Percentiles rank a stretch among this genome's conserved stretches.
These are phyloP conservation scores for Colletotrichum tropicale DNA, from an alignment of 2,329 filamentous ascomycete genomes.

Conservation along the genomic window DNA sequence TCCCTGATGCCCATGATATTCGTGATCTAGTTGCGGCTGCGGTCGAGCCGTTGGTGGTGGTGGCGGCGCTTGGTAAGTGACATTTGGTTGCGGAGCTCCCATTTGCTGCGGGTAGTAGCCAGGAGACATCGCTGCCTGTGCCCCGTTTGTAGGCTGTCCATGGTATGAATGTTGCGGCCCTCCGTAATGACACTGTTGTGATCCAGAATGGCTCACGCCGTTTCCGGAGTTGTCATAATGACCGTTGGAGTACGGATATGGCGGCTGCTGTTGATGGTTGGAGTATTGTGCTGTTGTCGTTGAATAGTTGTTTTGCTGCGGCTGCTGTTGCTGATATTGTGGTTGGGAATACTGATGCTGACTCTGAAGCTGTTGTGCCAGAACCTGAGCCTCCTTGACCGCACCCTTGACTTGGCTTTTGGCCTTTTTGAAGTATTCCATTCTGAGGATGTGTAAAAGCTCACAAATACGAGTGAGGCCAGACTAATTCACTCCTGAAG, in stretches of 20 bases:
- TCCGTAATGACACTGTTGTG: not conserved
- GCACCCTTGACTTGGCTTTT: not conserved
- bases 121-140: not conserved
- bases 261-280: not conserved
- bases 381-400: not conserved
- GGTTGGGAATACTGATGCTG: not conserved
- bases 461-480: not conserved
- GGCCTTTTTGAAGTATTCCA: not conserved
- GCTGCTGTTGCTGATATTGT: not conserved
- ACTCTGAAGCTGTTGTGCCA: not conserved
- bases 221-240: not conserved
- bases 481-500: not conserved
- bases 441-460: not conserved
- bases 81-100: rapidly evolving
- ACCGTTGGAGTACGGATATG: rapidly evolving
- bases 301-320: not conserved
- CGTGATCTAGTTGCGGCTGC: not conserved
- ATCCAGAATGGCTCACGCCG: rapidly evolving
- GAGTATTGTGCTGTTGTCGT: not conserved
- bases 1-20: not conserved
- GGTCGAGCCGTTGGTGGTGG: not conserved
- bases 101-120: not conserved
- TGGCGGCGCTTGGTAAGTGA: not conserved
- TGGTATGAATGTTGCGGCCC: not conserved
- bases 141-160: not conserved